phyloP scores from a whole-genome alignment of 2,329 filamentous ascomycete genomes.

The Lizonia empirigonia region DNA sequence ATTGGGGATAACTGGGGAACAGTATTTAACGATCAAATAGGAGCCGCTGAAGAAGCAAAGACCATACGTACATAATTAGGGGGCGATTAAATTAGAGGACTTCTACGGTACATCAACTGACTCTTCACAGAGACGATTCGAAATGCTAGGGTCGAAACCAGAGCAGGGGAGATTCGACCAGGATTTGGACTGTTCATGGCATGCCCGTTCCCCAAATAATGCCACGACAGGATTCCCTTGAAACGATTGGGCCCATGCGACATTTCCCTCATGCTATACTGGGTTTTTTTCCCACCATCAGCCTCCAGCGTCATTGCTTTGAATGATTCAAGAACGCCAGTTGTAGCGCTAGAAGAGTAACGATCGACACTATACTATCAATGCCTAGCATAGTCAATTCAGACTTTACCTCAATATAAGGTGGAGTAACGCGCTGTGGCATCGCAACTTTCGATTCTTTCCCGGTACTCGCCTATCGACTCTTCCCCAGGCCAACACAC shows the following conservation, averaged over 20 bases:
- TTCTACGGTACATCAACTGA: background rate
- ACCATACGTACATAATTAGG: no score
- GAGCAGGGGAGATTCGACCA: background rate
- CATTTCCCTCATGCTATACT: background rate
- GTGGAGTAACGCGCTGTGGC: background rate
- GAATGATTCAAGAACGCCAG: conserved; percentile 6
- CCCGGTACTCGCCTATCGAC: background rate
- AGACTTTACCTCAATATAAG: conserved; percentile 5
- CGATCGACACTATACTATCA: conserved; percentile 9
- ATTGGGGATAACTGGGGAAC: no score
- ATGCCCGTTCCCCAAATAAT: conserved; percentile 7
- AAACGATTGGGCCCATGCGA: conserved; percentile 13
- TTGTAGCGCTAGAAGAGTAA: conserved; percentile 1
- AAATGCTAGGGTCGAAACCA: background rate
- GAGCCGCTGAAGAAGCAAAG: no score
- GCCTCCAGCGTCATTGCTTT: background rate
- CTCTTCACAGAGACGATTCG: background rate
- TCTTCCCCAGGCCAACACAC: conserved; percentile 6
- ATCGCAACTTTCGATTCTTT: background rate
- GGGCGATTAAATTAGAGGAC: no score
- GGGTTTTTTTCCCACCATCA: background rate
- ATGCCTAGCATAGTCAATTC: conserved; percentile 5
- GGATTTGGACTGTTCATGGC: background rate
- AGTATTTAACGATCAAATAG: no score
- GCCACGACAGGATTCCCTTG: conserved; percentile 3